Evolutionary conservation across 2,329 filamentous ascomycete genomes (phyloP).

Genomic region (Microcyclospora tardicrescens): DNA sequence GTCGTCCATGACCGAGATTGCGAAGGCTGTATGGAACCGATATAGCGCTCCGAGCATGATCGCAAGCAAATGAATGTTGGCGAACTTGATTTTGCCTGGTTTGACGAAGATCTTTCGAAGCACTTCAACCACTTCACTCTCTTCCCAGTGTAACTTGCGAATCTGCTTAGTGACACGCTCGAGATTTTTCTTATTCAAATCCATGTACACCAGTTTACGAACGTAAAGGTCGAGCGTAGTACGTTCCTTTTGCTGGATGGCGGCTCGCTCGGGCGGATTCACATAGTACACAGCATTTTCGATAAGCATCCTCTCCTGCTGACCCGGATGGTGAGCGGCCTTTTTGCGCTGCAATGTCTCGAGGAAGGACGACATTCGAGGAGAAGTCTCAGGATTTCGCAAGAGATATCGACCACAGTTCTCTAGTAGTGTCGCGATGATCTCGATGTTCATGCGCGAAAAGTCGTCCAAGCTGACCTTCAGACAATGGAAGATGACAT

Average conservation of each 20-base stretch:
- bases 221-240: slow-evolving; percentile 89
- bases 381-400: slow-evolving; percentile 81
- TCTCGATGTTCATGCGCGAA: slow-evolving; percentile 97
- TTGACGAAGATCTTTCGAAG: slow-evolving; percentile 90
- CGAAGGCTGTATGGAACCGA: slow-evolving; percentile 83
- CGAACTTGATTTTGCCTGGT: slow-evolving; percentile 93
- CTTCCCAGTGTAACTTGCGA: slow-evolving; percentile 94
- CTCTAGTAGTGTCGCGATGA: slow-evolving; percentile 88
- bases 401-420: slow-evolving; percentile 92
- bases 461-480: slow-evolving; percentile 97
- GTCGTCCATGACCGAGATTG: slow-evolving; percentile 82
- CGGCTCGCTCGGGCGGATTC: slow-evolving; percentile 82
- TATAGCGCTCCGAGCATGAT: slow-evolving; percentile 81
- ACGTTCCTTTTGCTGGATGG: slow-evolving; percentile 92
- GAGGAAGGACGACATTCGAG: slow-evolving; percentile 84
- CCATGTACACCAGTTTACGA: slow-evolving; percentile 80
- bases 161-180: slow-evolving; percentile 91
- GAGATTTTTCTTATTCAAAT: slow-evolving; percentile 87
- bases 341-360: slow-evolving; percentile 96
- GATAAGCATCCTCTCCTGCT: slow-evolving; percentile 94
- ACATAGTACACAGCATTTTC: slow-evolving; percentile 98
- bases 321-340: slow-evolving; percentile 82
- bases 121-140: slow-evolving; percentile 66
- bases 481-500: slow-evolving; percentile 96
- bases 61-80: slow-evolving; percentile 85